Conservation (phyloP, 192 early-diverging fungal species). For the Pilaira anomala region DNA sequence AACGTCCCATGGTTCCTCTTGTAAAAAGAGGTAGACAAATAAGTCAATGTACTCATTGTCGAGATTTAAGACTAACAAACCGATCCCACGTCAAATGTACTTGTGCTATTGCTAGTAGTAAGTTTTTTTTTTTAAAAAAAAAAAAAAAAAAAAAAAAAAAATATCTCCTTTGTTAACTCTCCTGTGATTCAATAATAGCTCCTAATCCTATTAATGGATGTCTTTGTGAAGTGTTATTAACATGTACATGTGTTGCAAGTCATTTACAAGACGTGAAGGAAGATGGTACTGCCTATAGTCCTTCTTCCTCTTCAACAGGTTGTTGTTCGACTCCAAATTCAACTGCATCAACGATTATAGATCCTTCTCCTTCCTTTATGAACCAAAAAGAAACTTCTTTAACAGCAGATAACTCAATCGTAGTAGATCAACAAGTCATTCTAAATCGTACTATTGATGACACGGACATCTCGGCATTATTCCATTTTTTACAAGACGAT, state of each 20-base stretch:
- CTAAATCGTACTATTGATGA: not conserved
- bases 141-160: not conserved
- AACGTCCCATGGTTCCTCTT: slow-evolving; percentile 59
- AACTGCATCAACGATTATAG: not conserved
- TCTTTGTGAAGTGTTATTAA: slow-evolving; percentile 25
- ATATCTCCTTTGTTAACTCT: not conserved
- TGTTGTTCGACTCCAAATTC: not conserved
- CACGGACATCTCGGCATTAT: not conserved
- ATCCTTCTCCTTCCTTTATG: not conserved
- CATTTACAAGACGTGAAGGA: slow-evolving; percentile 18
- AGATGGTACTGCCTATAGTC: too few relatives aligned
- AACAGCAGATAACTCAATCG: too few relatives aligned
- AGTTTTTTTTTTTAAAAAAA: not conserved
- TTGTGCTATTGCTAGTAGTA: slow-evolving; percentile 44
- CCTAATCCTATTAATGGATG: slow-evolving; percentile 41
- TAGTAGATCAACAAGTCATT: not conserved
- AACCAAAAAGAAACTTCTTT: too few relatives aligned
- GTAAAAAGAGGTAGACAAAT: slow-evolving; percentile 69
- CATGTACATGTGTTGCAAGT: slow-evolving; percentile 27
- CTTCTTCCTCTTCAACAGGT: too few relatives aligned
- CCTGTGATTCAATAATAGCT: slow-evolving; percentile 13
- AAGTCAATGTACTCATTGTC: slow-evolving; percentile 70
- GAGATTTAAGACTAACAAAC: slow-evolving; percentile 60
- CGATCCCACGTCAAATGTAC: slow-evolving; percentile 71
- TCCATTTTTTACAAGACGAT: not conserved